phyloP scores from a whole-genome alignment of 2,329 filamentous ascomycete genomes.

The Colletotrichum tropicicola region DNA sequence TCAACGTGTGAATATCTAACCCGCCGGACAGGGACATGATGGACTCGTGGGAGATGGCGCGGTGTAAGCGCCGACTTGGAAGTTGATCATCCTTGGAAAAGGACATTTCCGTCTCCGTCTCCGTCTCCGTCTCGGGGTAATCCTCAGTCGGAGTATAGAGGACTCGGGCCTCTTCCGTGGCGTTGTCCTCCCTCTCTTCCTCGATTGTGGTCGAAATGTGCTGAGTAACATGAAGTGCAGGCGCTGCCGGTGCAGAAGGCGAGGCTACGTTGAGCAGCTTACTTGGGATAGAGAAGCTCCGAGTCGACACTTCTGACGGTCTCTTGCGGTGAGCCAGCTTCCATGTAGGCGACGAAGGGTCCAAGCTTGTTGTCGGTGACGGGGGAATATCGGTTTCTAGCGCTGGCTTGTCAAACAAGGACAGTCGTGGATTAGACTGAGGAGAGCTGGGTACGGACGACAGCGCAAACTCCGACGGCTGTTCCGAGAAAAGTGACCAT shows the following conservation, averaged over 20 bases:
- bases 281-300: constrained; percentile 33
- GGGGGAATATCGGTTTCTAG: constrained; percentile 77
- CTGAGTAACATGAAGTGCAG: constrained; percentile 34
- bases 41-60: constrained; percentile 83
- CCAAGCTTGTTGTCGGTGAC: constrained; percentile 82
- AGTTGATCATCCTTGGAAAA: constrained; percentile 44
- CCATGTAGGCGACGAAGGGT: constrained; percentile 72
- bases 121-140: constrained; percentile 43
- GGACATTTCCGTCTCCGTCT: constrained; percentile 41
- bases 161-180: constrained; percentile 43
- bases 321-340: constrained; percentile 61
- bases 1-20: constrained; percentile 88
- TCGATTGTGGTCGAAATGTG: constrained; percentile 23
- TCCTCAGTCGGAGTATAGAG: constrained; percentile 42
- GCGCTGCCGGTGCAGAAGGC: constrained; percentile 28
- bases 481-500: constrained; percentile 71
- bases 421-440: constrained; percentile 75
- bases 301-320: constrained; percentile 60
- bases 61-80: constrained; percentile 62
- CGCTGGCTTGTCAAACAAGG: constrained; percentile 79
- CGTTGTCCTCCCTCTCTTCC: constrained; percentile 38
- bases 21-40: constrained; percentile 87
- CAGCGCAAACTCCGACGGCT: constrained; percentile 69
- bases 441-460: constrained; percentile 87
- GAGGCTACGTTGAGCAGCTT: constrained; percentile 34